Percentiles rank a stretch among this genome's conserved stretches.
Conservation (phyloP, 2,329 filamentous ascomycete species). For the Xylariaceae sp. region DNA sequence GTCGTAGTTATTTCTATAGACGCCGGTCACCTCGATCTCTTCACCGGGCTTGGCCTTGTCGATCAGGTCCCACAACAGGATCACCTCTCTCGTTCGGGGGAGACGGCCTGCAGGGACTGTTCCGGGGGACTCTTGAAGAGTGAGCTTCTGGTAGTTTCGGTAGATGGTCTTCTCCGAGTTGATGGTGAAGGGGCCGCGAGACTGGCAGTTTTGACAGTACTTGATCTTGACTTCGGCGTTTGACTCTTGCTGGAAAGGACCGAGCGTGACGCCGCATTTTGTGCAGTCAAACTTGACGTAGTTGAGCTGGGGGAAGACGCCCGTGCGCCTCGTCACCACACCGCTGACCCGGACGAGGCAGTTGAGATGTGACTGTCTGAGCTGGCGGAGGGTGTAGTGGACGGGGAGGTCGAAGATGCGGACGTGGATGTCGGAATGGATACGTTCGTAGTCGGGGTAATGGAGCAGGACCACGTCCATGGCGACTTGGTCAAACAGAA, state of each 20-base stretch:
- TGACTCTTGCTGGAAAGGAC: constrained; percentile 95
- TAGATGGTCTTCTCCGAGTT: constrained; percentile 98
- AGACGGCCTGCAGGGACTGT: constrained; percentile 94
- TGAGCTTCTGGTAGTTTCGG: constrained; percentile 97
- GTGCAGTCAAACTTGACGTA: constrained; percentile 97
- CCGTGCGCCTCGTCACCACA: constrained; percentile 88
- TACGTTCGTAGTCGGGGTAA: constrained; percentile 95
- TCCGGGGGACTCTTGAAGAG: constrained; percentile 92
- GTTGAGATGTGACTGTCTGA: constrained; percentile 93
- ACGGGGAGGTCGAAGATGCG: constrained; percentile 93
- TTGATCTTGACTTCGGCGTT: constrained; percentile 94
- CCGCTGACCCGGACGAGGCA: constrained; percentile 90
- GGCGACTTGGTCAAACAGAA: constrained; percentile 92
- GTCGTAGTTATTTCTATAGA: constrained; percentile 98
- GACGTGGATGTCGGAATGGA: constrained; percentile 96
- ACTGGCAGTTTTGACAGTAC: constrained; percentile 95
- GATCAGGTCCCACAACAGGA: constrained; percentile 94
- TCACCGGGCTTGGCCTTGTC: constrained; percentile 95
- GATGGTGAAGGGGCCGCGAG: constrained; percentile 85
- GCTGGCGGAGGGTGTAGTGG: constrained; percentile 88
- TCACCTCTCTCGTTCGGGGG: constrained; percentile 87
- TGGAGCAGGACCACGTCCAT: constrained; percentile 95
- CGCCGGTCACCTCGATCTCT: constrained; percentile 93
- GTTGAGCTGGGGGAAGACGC: constrained; percentile 95
- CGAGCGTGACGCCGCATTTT: constrained; percentile 87